Base-by-base conservation (phyloP, 2,329 filamentous ascomycete genomes). In the Fusarium keratoplasticum region DNA sequence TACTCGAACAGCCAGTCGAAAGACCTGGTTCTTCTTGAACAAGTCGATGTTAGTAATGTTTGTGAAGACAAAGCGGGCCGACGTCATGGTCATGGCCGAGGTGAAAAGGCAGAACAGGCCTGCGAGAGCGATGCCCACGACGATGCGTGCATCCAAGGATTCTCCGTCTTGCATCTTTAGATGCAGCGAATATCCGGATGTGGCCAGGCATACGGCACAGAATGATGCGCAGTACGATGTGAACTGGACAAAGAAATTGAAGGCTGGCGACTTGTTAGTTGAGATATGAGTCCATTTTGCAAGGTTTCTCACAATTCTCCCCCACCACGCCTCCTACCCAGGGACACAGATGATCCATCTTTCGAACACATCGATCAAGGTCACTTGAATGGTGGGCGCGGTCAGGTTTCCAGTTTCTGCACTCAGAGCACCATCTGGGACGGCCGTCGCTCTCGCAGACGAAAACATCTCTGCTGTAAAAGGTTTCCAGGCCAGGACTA, bases 321-420 rank as follows among this genome's bases (percentile, higher is more conserved):
- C 91, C 93, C 11, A 99, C 92, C 74, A 98, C 94, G 25, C 96
- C 96, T 5, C 96, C 96, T n/a, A 97, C 95, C 93, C 93, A 98
- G 0, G 96, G 96, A 79, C 96, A 99, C 78, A 95, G 96, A 80
- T 98, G 96, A 73, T 98, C 96, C 93, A 98, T 96, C 78, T 96
- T 96, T 44, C 89, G 86, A 25, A 97, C 93, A 79, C 96, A 98
- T 50, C 95, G 89, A 59, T 90, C 90, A 14, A 96, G 86, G 80
- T 97, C 94, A 61, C 92, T 92, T 79, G 93, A 97, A 82, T 98
- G 96, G 80, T 98, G 95, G 3, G 93, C 89, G 5, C 96, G 89
- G 79, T 98, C 96, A 0, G 93, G 91, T 82, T 98, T 98, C 90
- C 94, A 98, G 73, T 93, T 94, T 65, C 89, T 89, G 81, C 96